Evolutionary conservation across 2,329 filamentous ascomycete genomes (phyloP), one percentile per base, ranked within the genome.

Genomic region (Aspergillus sp.): DNA sequence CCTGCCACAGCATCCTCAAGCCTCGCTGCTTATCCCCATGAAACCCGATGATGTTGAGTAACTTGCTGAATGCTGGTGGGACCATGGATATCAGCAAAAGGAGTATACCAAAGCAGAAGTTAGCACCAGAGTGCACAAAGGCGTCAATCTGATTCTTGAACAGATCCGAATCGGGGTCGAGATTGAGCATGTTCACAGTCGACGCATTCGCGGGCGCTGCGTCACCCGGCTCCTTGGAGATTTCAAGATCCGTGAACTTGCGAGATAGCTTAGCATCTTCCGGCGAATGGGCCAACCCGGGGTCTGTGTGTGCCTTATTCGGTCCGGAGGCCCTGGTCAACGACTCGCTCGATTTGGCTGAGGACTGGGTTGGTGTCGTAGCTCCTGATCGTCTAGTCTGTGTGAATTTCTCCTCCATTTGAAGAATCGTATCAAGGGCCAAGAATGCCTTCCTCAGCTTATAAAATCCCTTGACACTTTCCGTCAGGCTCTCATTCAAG

Each of bases 11-110:
- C 80, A 96, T 85, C 35, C 78, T 75, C 30, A 96, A 76, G 7
- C 90, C 93, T 35, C 84, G 78, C 51, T 88, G 81, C 39, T 90
- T 83, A 63, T 97, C 90, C 30, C 93, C 93, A 51, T 81, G 83
- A 70, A 97, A 97, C 1, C 93, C 93, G 29, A 96, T 85, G 38
- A 97, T 84, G 49, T 84, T 87, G 3, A 97, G 75, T 1, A 98
- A 78, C 47, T 82, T 85, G n/a, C 81, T 85, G 65, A 97, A 95
- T 0, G 90, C 81, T 0, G 93, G 93, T 0, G 93, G 94, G 0
- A 97, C 82, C 72, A 97, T 85, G 8, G 88, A 94, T n/a, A 97
- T 82, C 45, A 97, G 75, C 1, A 97, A 75, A 9, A 94, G 77
- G 1, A 97, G 71, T 30, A 94, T 78, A 3, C 93, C 93, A 58